Evolutionary conservation across 768 basidiomycete genomes (phyloP).

Genomic region (Tulasnella sp.): DNA sequence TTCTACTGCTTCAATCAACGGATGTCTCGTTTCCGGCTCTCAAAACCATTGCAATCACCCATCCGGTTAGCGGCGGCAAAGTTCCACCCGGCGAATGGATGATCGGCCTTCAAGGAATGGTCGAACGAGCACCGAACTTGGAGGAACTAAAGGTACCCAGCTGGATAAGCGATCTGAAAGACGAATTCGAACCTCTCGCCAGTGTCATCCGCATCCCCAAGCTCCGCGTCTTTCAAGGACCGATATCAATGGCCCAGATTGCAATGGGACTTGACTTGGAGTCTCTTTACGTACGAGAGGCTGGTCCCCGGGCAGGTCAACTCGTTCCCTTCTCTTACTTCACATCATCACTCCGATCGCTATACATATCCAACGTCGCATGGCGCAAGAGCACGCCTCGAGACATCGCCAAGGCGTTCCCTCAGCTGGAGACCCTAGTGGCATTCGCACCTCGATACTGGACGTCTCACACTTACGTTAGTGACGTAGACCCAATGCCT

Average conservation of each 20-base stretch:
- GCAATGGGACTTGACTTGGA: not conserved
- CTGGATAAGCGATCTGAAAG: not conserved
- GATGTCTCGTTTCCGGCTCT: not conserved
- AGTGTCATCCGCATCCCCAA: not conserved
- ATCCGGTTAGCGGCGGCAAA: not conserved
- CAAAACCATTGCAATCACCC: not conserved
- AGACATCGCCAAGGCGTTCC: not conserved
- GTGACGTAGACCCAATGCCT: not conserved
- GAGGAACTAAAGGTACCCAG: not conserved
- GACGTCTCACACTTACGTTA: not conserved
- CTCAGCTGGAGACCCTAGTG: not conserved
- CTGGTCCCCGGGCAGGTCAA: not conserved
- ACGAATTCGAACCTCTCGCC: not conserved
- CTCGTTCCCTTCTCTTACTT: not conserved
- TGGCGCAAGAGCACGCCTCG: not conserved
- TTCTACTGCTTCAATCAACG: not conserved
- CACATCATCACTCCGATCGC: not conserved
- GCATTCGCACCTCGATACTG: not conserved
- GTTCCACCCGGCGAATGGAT: not conserved
- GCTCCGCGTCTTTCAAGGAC: conserved; percentile 3
- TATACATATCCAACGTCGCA: conserved; percentile 2
- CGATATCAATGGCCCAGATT: not conserved
- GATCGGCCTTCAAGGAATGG: not conserved
- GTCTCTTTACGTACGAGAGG: not conserved
- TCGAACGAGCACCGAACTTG: not conserved